Percentiles rank a stretch among this genome's conserved stretches.
Conservation (phyloP, 768 basidiomycete species). For the Boletus tylopilopsis region DNA sequence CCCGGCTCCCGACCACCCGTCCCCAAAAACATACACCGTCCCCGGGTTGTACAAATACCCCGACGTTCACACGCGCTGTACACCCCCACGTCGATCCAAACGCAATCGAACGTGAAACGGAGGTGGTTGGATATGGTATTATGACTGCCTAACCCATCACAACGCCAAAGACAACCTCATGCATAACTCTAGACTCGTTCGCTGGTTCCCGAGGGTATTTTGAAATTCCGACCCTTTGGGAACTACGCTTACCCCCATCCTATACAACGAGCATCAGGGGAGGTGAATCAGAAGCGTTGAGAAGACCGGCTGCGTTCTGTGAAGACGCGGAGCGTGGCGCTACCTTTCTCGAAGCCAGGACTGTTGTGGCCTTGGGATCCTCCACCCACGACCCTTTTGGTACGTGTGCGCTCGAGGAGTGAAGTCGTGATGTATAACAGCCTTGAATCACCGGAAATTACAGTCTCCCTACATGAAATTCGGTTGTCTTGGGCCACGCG, state of each 20-base stretch:
- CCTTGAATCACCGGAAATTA: slow-evolving; percentile 22
- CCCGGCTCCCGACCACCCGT: slow-evolving; percentile 6
- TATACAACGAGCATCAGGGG: slow-evolving; percentile 30
- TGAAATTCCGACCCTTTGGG: slow-evolving; percentile 22
- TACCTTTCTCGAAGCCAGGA: slow-evolving; percentile 15
- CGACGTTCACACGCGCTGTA: slow-evolving; percentile 18
- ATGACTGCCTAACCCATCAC: slow-evolving; percentile 16
- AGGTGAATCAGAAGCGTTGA: slow-evolving; percentile 24
- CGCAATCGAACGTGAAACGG: slow-evolving; percentile 14
- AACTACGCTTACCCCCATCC: slow-evolving; percentile 17
- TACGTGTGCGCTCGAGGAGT: slow-evolving; percentile 12
- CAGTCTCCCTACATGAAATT: slow-evolving; percentile 16
- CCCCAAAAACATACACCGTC: slow-evolving; percentile 2
- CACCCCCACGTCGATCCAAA: slow-evolving; percentile 13
- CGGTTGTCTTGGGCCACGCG: slow-evolving; percentile 18
- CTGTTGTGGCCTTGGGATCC: slow-evolving; percentile 19
- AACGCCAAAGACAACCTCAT: slow-evolving; percentile 2
- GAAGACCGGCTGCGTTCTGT: slow-evolving; percentile 17
- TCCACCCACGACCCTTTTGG: slow-evolving; percentile 19
- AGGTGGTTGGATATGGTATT: slow-evolving; percentile 13
- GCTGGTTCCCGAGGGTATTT: slow-evolving; percentile 19
- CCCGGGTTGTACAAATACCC: slow-evolving; percentile 2
- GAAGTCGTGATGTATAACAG: slow-evolving; percentile 3
- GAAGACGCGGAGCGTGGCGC: slow-evolving; percentile 11
- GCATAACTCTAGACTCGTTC: slow-evolving; percentile 16